A percentile compares a stretch with the other conserved stretches of the same genome.
These are phyloP conservation scores for Cubamyces lactineus DNA, from an alignment of 768 basidiomycete genomes.

Conservation along the genomic window DNA sequence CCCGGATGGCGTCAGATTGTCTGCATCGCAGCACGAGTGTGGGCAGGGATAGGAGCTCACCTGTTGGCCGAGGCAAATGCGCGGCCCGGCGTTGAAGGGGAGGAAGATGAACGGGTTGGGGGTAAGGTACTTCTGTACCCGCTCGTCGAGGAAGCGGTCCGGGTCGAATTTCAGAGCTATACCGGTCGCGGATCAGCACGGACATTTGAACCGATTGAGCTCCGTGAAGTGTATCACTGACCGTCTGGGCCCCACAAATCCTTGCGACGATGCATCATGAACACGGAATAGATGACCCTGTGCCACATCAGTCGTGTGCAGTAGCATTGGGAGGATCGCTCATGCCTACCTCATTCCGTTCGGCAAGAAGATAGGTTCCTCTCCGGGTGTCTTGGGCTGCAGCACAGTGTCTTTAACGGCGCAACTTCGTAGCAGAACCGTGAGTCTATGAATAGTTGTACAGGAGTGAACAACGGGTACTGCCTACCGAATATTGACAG, in stretches of 20 bases:
- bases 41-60: constrained; percentile 22
- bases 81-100: constrained; percentile 38
- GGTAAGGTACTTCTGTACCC: constrained; percentile 50
- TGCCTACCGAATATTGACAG: constrained; percentile 13
- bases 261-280: constrained; percentile 40
- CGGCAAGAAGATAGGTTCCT: constrained; percentile 8
- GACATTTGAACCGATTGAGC: background rate
- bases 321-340: background rate
- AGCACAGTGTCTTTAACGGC: constrained; percentile 32
- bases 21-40: background rate
- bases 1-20: background rate
- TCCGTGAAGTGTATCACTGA: constrained; percentile 15
- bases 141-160: constrained; percentile 61
- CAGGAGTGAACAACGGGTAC: too few species aligned
- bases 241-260: constrained; percentile 62
- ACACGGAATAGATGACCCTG: constrained; percentile 29
- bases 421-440: constrained; percentile 7
- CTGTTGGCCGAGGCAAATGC: constrained; percentile 43
- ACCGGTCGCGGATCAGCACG: background rate
- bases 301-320: background rate
- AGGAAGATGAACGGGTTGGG: constrained; percentile 59
- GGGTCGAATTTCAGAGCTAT: constrained; percentile 52
- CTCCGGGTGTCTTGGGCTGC: constrained; percentile 28
- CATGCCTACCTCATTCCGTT: constrained; percentile 14
- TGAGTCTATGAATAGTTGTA: background rate